phyloP scores from a whole-genome alignment of 768 basidiomycete species.

The Amanita phalloides region DNA sequence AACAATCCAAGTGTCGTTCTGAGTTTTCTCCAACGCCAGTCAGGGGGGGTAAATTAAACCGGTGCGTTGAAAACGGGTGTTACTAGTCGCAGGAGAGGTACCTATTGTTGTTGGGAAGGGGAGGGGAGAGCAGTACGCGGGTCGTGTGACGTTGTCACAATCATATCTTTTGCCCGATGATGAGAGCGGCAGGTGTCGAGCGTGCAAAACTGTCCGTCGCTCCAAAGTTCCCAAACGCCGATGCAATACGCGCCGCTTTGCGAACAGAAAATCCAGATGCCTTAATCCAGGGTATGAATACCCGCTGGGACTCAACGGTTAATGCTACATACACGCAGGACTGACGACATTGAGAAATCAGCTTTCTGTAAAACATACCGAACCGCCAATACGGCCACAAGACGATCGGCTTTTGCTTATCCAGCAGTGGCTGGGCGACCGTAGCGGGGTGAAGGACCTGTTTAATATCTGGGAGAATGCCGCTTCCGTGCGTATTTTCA shows the following conservation, averaged over 20 bases:
- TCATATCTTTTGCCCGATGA: no score
- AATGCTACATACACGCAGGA: not conserved
- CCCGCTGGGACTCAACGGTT: not conserved
- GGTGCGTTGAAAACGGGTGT: no score
- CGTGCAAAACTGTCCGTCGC: not conserved
- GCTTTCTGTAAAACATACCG: slow-evolving; percentile 38
- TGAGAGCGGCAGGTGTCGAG: not conserved
- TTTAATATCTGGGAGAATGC: slow-evolving; percentile 52
- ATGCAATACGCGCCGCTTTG: slow-evolving; percentile 24
- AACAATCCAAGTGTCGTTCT: no score
- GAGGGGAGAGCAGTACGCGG: no score
- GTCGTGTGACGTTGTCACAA: no score
- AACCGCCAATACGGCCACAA: slow-evolving; percentile 34
- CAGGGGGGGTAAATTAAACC: no score
- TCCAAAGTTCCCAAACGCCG: slow-evolving; percentile 15
- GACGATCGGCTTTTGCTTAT: slow-evolving; percentile 53
- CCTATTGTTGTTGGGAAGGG: no score
- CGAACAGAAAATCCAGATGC: slow-evolving; percentile 20
- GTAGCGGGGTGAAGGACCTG: slow-evolving; percentile 47
- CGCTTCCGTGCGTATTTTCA: slow-evolving; percentile 30
- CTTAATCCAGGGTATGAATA: slow-evolving; percentile 18
- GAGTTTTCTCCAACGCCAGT: no score
- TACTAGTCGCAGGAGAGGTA: no score
- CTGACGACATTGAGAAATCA: slow-evolving; percentile 41
- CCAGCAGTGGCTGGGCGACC: slow-evolving; percentile 50